Evolutionary conservation across 2,329 filamentous ascomycete genomes (phyloP).

Genomic region (Neopestalotiopsis sp.): DNA sequence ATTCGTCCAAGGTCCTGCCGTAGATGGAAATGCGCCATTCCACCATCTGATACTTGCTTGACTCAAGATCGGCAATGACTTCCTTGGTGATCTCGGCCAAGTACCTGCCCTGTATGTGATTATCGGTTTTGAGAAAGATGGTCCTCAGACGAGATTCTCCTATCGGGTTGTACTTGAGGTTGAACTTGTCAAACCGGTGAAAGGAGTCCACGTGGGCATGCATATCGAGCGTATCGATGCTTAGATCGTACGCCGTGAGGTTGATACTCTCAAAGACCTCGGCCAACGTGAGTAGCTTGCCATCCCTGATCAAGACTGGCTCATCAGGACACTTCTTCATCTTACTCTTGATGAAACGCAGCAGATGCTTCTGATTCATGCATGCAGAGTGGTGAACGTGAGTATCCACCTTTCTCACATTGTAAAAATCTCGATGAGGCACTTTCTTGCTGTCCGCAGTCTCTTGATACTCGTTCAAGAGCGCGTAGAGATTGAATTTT

Average conservation of each 20-base stretch:
- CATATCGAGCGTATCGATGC: constrained; percentile 99
- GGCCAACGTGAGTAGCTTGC: constrained; percentile 85
- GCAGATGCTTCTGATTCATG: constrained; percentile 98
- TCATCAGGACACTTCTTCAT: constrained; percentile 99
- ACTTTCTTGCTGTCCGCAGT: constrained; percentile 98
- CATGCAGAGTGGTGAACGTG: constrained; percentile 99
- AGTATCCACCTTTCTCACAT: constrained; percentile 97
- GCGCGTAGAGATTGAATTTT: constrained; percentile 92
- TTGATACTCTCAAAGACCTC: constrained; percentile 99
- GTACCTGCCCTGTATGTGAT: constrained; percentile 94
- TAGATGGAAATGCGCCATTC: constrained; percentile 99
- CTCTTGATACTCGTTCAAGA: constrained; percentile 97
- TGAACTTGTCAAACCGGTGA: constrained; percentile 99
- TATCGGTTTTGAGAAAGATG: constrained; percentile 99
- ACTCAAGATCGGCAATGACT: constrained; percentile 95
- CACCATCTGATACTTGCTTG: constrained; percentile 99
- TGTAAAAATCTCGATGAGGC: constrained; percentile 98
- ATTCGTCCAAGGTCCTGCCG: constrained; percentile 88
- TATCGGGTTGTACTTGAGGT: constrained; percentile 97
- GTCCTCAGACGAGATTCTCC: constrained; percentile 93
- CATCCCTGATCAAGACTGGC: constrained; percentile 89
- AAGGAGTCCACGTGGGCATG: constrained; percentile 99
- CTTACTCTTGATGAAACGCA: constrained; percentile 99
- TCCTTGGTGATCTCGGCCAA: constrained; percentile 97
- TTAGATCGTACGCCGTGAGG: constrained; percentile 94